Base-by-base conservation (phyloP, 345 rosid species). In the Ailanthus altissimus region DNA sequence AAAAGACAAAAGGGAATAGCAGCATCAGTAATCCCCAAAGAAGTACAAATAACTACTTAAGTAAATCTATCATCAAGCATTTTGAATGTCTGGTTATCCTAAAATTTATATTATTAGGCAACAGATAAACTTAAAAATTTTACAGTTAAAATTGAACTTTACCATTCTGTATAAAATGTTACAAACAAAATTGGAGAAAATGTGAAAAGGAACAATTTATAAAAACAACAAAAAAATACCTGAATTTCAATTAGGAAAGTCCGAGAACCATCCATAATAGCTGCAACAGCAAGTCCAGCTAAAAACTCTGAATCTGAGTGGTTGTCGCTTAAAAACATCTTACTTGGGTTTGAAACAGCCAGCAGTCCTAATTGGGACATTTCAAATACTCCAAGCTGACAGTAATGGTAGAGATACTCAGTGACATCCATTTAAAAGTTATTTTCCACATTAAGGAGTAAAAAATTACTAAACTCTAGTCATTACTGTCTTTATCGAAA, bases 321-420 rank as follows among this genome's bases (percentile, higher is more conserved):
- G 69, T 88, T 89, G 77, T 93, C 90, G 69, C 93, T 90, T 73
- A 92, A 83, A 75, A 85, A 93, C 78, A 95, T 95, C 86, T 89
- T 90, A 78, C 97, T 91, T 58, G 98, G 94, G 84, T 90, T 90
- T 67, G 90, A 79, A 74, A 95, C 92, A 75, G 85, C 86, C 82
- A 83, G 88, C 78, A 95, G 90, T 76, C 99, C 99, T 57, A 28
- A 73, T 76, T 87, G 91, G 63, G 89, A 77, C 99, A 95, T 95
- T 86, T 91, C 96, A 81, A 95, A 93, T 50, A 95, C 91, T 59
- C 99, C 99, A 61, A 95, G 91, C 99, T 95, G 91, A 72, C 76
- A 72, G 50, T 77, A 84, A 67, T n/a, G 46, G 40, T 49, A n/a
- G n/a, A 69, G 58, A 56, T 73, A 18, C 36, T 73, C 56, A 60